Evolutionary conservation across 2,329 filamentous ascomycete genomes (phyloP).

Genomic region (Stemphylium lycopersici): DNA sequence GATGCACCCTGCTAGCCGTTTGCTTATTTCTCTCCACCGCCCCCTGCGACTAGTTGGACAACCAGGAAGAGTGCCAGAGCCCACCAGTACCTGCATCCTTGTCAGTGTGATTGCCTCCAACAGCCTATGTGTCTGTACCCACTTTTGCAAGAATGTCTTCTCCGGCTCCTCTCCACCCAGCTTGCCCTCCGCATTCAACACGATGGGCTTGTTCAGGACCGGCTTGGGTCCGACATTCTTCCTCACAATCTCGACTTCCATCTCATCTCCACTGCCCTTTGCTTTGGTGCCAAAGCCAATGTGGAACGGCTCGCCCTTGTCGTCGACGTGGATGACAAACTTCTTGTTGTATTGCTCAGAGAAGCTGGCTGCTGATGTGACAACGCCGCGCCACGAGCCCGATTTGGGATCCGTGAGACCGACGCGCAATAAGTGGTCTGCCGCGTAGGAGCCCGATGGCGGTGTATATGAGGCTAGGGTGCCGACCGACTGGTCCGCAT

Average conservation of each 20-base stretch:
- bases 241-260: slow-evolving; percentile 52
- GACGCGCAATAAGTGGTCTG: slow-evolving; percentile 52
- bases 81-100: slow-evolving; percentile 56
- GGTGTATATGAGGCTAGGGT: slow-evolving; percentile 45
- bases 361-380: slow-evolving; percentile 54
- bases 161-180: slow-evolving; percentile 55
- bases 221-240: slow-evolving; percentile 50
- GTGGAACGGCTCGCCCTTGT: slow-evolving; percentile 53
- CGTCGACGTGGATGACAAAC: slow-evolving; percentile 52
- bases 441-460: slow-evolving; percentile 41
- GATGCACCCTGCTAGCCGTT: background rate
- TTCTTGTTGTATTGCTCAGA: slow-evolving; percentile 51
- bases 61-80: slow-evolving; percentile 55
- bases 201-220: slow-evolving; percentile 59
- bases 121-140: slow-evolving; percentile 23
- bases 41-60: slow-evolving; percentile 53
- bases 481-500: slow-evolving; percentile 45
- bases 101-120: slow-evolving; percentile 16
- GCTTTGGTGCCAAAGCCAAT: slow-evolving; percentile 51
- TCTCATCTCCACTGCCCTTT: slow-evolving; percentile 41
- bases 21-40: slow-evolving; percentile 42
- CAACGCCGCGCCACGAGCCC: slow-evolving; percentile 53
- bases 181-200: slow-evolving; percentile 62
- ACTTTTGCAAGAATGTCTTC: slow-evolving; percentile 61
- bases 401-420: slow-evolving; percentile 50